Base-by-base conservation (phyloP, 2,329 filamentous ascomycete genomes). In the Colletotrichum kahawae region DNA sequence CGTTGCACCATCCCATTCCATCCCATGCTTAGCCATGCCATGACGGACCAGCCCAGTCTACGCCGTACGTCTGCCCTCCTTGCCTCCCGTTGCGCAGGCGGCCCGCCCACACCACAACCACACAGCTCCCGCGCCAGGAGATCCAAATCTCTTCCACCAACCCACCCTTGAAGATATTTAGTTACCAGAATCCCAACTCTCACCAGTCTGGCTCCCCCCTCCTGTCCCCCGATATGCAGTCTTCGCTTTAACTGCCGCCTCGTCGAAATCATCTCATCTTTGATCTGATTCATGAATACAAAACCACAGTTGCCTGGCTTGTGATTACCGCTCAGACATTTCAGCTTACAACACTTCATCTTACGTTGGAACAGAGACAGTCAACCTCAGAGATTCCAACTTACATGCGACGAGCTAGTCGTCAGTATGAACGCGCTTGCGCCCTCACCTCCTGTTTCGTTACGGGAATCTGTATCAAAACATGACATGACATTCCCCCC, bases 401-500 rank as follows among this genome's bases (percentile, higher is more conserved):
- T 13, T 29, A 59, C 21, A 18, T 12, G 4, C 27, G 24, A 12
- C 33, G 14, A 24, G 33, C 34, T 7, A 64, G 62, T 38, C 27
- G 14, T 18, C 34, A 64, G 13, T 14, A 75, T 75, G 73, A 60
- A 73, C 21, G 38, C 70, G 34, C 33, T 74, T 13, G 24, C 51
- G 16, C 31, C 27, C 48, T 54, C 64, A 24, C 51, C 9, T 9
- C 48, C 67, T 18, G 36, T 43, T 24, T 21, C 71, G 24, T 27
- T 70, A 13, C 36, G 67, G 67, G 74, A 77, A 63, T 31, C 63
- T 36, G 31, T 66, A 63, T 66, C 56, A 57, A 77, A 75, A 16
- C 64, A 73, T 24, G 70, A 73, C 34, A 70, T 77, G 68, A 72
- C 71, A 34, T 80, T 85, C 14, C 86, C 86, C 6, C 85, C 85